Conservation (phyloP, 306 rosid species). For the Quercus robur region DNA sequence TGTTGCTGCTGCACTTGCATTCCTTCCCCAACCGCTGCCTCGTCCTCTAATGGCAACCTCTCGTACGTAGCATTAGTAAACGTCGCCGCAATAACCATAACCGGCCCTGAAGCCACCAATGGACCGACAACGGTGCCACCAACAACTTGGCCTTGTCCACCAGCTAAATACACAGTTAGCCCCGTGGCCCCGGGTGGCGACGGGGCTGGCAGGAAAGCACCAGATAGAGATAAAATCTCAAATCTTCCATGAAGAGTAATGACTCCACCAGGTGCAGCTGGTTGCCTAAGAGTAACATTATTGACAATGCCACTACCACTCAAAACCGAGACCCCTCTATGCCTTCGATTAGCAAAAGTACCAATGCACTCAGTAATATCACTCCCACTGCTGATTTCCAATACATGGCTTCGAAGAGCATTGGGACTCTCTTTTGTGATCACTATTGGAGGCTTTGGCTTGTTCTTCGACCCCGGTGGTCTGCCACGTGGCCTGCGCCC, state of each 20-base stretch:
- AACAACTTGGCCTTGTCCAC: slow-evolving; percentile 75
- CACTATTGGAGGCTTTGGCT: slow-evolving; percentile 62
- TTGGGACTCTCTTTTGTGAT: slow-evolving; percentile 70
- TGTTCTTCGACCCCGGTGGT: slow-evolving; percentile 87
- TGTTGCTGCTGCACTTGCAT: slow-evolving; percentile 31
- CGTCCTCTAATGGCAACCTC: slow-evolving; percentile 64
- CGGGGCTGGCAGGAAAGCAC: slow-evolving; percentile 78
- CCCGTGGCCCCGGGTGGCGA: slow-evolving; percentile 69
- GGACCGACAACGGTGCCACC: slow-evolving; percentile 74
- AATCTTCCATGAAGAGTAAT: slow-evolving; percentile 63
- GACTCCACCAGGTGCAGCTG: slow-evolving; percentile 54
- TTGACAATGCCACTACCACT: slow-evolving; percentile 70
- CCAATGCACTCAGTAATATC: slow-evolving; percentile 65
- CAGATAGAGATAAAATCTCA: slow-evolving; percentile 69
- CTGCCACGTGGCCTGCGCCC: slow-evolving; percentile 75
- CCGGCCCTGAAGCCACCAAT: slow-evolving; percentile 69
- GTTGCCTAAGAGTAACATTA: slow-evolving; percentile 68
- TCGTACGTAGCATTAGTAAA: slow-evolving; percentile 77
- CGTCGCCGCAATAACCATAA: slow-evolving; percentile 72
- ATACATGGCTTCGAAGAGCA: slow-evolving; percentile 68
- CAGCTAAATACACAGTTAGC: slow-evolving; percentile 59
- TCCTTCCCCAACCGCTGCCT: slow-evolving; percentile 32
- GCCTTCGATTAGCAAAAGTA: slow-evolving; percentile 62
- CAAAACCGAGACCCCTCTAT: slow-evolving; percentile 74
- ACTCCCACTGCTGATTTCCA: slow-evolving; percentile 65